A percentile compares a stretch with the other conserved stretches of the same genome.
phyloP scores from a whole-genome alignment of 805 yeast species.

The Torulaspora maleeae region DNA sequence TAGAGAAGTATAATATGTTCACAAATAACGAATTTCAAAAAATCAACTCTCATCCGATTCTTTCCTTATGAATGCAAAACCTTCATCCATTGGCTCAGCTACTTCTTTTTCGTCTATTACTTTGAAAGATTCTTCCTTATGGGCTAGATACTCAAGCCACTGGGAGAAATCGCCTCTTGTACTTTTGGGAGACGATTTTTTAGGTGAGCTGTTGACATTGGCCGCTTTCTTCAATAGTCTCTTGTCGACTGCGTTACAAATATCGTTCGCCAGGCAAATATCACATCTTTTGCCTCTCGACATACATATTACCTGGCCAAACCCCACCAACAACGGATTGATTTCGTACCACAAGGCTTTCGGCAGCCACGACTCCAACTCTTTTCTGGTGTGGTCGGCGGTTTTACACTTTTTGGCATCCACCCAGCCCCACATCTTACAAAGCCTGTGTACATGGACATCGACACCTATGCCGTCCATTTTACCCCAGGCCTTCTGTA shows the following conservation, averaged over 20 bases:
- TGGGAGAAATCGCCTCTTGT: slow-evolving; percentile 42
- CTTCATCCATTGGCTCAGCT: slow-evolving; percentile 2
- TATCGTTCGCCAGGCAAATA: slow-evolving; percentile 52
- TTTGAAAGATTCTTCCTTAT: slow-evolving; percentile 4
- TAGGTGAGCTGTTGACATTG: slow-evolving; percentile 11
- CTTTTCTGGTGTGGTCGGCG: slow-evolving; percentile 72
- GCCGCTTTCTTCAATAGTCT: slow-evolving; percentile 37
- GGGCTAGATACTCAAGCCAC: slow-evolving; percentile 31
- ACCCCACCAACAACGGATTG: slow-evolving; percentile 84
- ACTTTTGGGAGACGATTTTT: neutral
- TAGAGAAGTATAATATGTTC: neutral
- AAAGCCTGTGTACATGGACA: slow-evolving; percentile 78
- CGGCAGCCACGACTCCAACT: slow-evolving; percentile 72
- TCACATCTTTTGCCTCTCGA: slow-evolving; percentile 71
- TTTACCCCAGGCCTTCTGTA: slow-evolving; percentile 76
- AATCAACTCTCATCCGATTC: slow-evolving; percentile 1
- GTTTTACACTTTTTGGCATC: slow-evolving; percentile 41
- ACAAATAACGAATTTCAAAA: neutral
- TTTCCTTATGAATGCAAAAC: slow-evolving; percentile 2
- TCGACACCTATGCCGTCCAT: slow-evolving; percentile 91
- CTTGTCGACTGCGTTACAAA: slow-evolving; percentile 57
- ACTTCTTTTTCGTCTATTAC: slow-evolving; percentile 4
- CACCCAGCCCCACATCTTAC: slow-evolving; percentile 80
- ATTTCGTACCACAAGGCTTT: slow-evolving; percentile 72
- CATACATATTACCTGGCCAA: slow-evolving; percentile 84